Evolutionary conservation across 495 filamentous ascomycete genomes (phyloP), one percentile per base, ranked within the genome.

Genomic region (Bathelium albidoporum): DNA sequence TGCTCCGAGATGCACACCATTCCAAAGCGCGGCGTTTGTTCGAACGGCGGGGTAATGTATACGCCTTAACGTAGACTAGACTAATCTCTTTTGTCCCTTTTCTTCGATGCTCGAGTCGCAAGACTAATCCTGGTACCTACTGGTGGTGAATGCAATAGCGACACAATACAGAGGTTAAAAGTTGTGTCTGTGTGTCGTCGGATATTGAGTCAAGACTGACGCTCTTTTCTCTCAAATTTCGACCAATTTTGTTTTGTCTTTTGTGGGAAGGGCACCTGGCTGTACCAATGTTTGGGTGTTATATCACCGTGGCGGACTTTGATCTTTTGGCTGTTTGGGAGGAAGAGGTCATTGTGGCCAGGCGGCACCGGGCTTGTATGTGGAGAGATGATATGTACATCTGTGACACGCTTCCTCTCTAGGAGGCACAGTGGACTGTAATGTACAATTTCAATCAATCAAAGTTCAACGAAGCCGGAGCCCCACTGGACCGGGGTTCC

Each of bases 51-150:
- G 49, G 49, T 55, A 55, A 55, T 55, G 49, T 55, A 55, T 55
- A 55, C 49, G 49, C 49, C 29, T 55, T 55, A 55, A 55, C 49
- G 49, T 55, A 55, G 49, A 55, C 49, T 55, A 55, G 49, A 55
- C 49, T 55, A 28, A 28, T 55, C 44, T 20, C 29, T 55, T 55
- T n/a, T 29, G 22, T 55, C 16, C 16, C 49, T 28, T 29, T 5
- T 5, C 44, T 29, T n/a, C 7, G 5, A n/a, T 55, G 9, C 18
- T 16, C 9, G 24, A 29, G 49, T 55, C 49, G 49, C 49, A 55
- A 55, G 49, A 29, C 49, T 9, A 11, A 4, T 28, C 2, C 20
- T 20, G 29, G n/a, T n/a, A n/a, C n/a, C n/a, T 22, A 5, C 12
- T 29, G 49, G 49, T 16, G 49, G 24, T n/a, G 12, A 20, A 20